phyloP scores from a whole-genome alignment of 1,139 yeast genomes.

The Taphrina flavorubra region DNA sequence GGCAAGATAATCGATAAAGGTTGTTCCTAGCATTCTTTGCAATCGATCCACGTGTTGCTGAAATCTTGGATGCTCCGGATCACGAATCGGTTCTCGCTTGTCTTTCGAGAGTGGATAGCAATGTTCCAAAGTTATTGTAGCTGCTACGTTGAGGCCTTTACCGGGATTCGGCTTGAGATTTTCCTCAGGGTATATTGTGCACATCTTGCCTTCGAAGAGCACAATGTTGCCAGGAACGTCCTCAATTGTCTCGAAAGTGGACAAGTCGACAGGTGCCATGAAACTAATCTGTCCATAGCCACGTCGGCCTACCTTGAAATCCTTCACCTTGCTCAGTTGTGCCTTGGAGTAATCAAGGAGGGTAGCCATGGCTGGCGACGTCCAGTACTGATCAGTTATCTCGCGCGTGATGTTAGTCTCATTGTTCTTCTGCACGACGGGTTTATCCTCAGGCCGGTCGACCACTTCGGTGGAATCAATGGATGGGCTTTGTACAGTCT shows the following conservation, averaged over 20 bases:
- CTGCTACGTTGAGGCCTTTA: slow-evolving; percentile 81
- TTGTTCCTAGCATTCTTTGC: slow-evolving; percentile 64
- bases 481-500: not conserved
- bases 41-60: slow-evolving; percentile 71
- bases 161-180: slow-evolving; percentile 70
- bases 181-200: slow-evolving; percentile 76
- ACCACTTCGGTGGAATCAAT: not conserved
- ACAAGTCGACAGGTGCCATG: slow-evolving; percentile 78
- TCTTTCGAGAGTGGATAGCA: slow-evolving; percentile 79
- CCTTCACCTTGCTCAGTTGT: slow-evolving; percentile 67
- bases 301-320: slow-evolving; percentile 78
- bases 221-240: slow-evolving; percentile 71
- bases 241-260: slow-evolving; percentile 64
- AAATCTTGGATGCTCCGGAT: slow-evolving; percentile 75
- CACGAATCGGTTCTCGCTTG: slow-evolving; percentile 74
- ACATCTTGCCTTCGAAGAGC: slow-evolving; percentile 64
- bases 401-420: not conserved
- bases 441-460: not conserved
- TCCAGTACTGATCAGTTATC: slow-evolving; percentile 63
- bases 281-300: slow-evolving; percentile 81
- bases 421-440: not conserved
- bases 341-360: slow-evolving; percentile 65
- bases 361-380: slow-evolving; percentile 73
- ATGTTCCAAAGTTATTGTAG: slow-evolving; percentile 72
- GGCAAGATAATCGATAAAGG: slow-evolving; percentile 77